Percentiles rank a stretch among this genome's conserved stretches.
Evolutionary conservation across 129 eudicot species (phyloP).

Genomic region (Tagetes erecta): DNA sequence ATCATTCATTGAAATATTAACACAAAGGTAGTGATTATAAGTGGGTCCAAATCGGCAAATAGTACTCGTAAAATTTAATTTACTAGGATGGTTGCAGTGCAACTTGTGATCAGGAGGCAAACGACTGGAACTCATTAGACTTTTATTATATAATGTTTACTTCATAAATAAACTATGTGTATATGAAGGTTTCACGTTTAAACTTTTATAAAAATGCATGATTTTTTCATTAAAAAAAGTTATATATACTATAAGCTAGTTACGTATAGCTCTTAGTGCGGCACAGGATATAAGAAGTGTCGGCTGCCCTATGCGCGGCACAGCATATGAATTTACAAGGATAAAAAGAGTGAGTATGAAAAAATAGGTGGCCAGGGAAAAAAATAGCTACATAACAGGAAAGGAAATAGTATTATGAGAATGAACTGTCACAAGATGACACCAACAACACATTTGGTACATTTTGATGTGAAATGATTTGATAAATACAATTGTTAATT

Average conservation of each 20-base stretch:
- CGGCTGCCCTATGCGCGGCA: no score
- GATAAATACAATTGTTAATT: constrained; percentile 1
- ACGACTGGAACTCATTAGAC: no score
- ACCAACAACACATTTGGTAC: constrained; percentile 32
- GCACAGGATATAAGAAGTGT: no score
- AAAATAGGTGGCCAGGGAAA: constrained; percentile 10
- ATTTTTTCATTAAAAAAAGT: no score
- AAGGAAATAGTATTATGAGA: constrained; percentile 17
- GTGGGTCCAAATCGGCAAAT: constrained; percentile 31
- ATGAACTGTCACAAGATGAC: constrained; percentile 24
- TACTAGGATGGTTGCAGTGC: constrained; percentile 26
- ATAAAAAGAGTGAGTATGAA: no score
- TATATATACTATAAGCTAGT: no score
- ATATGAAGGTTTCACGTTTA: no score
- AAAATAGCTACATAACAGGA: constrained; percentile 42
- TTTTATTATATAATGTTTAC: no score
- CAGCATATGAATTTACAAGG: no score
- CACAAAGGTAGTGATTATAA: constrained; percentile 2
- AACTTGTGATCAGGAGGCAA: constrained; percentile 31
- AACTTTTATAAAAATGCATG: no score
- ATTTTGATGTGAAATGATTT: constrained; percentile 16
- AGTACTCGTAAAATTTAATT: constrained; percentile 9
- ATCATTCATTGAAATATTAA: constrained; percentile 20
- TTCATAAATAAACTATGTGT: no score
- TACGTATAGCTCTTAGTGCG: no score